Percentiles rank a stretch among this genome's conserved stretches.
Conservation (phyloP, 1,139 yeast species). For the Pichia sp. region DNA sequence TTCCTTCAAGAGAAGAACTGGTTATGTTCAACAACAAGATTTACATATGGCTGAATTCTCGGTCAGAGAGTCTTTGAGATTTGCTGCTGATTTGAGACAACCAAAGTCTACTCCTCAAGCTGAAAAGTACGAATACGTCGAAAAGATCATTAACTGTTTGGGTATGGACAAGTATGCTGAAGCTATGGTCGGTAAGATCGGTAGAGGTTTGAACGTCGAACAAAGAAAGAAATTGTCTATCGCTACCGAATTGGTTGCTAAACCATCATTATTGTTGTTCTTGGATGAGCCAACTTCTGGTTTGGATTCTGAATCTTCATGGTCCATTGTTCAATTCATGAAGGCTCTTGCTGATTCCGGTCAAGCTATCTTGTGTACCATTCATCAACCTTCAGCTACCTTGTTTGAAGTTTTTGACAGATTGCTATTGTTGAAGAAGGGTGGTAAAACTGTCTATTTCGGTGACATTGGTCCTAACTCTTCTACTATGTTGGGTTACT, state of each 20-base stretch:
- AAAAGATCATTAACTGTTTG: slow-evolving; percentile 45
- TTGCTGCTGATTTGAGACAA: slow-evolving; percentile 54
- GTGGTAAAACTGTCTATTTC: slow-evolving; percentile 59
- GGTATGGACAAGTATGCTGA: slow-evolving; percentile 54
- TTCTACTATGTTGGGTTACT: slow-evolving; percentile 43
- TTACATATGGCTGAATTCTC: slow-evolving; percentile 49
- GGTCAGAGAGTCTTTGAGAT: slow-evolving; percentile 49
- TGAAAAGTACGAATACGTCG: slow-evolving; percentile 49
- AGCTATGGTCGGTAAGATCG: slow-evolving; percentile 52
- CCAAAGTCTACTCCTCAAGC: slow-evolving; percentile 44
- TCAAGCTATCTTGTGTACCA: slow-evolving; percentile 53
- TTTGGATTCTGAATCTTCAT: slow-evolving; percentile 52
- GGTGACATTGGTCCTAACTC: slow-evolving; percentile 57
- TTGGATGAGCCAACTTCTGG: slow-evolving; percentile 55
- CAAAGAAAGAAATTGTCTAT: slow-evolving; percentile 59
- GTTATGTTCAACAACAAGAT: slow-evolving; percentile 60
- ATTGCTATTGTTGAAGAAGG: slow-evolving; percentile 41
- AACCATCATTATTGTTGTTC: slow-evolving; percentile 46
- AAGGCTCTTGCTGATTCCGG: slow-evolving; percentile 46
- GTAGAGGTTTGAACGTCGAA: slow-evolving; percentile 57
- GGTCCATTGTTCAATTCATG: slow-evolving; percentile 48
- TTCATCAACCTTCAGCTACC: slow-evolving; percentile 59
- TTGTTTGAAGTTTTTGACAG: slow-evolving; percentile 48
- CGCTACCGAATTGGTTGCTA: slow-evolving; percentile 53
- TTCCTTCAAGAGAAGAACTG: slow-evolving; percentile 51